Evolutionary conservation across 2,329 filamentous ascomycete genomes (phyloP), one percentile per base, ranked within the genome.

Genomic region (Cladosporium sp.): DNA sequence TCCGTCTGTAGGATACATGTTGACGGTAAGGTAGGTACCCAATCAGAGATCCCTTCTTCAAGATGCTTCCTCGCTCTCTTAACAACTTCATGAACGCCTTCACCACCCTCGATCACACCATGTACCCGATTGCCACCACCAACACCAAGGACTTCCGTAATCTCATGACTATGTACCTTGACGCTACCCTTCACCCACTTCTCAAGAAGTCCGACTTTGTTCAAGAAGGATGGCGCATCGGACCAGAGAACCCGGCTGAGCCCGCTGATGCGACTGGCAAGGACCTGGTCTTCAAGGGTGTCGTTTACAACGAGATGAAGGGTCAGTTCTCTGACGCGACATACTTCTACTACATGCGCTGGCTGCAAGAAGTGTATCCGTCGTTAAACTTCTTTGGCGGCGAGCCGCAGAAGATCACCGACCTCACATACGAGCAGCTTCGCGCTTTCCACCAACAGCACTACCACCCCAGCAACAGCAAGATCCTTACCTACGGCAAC

Each of bases 71-170:
- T 26, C 89, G 95, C 72, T 97, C 95, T 5, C 85, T 99, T n/a
- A 97, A 95, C 70, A 99, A 98, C 80, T 99, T 97, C 77, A 99
- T 99, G 95, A 99, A 99, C 78, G 95, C 95, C 68, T 97, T 98
- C 77, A 99, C 95, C 51, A 93, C 93, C 30, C 91, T 93, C 26
- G 94, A 98, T 75, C 93, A 99, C 78, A 99, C 95, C 12, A 96
- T 92, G 71, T 99, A 99, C 76, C 95, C 95, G 1, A 99, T 99
- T 78, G 93, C 95, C 65, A 99, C 95, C 2, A 99, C 95, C 28
- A 99, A 99, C 74, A 84, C 88, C 24, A 92, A 97, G 77, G 95
- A 99, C 74, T 99, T 95, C 79, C 91, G 91, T 79, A 99, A 99
- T 75, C 85, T 99, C 60, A 90, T 98, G 86, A 95, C 92, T 2